These are phyloP conservation scores for Heimioporus sp. DNA, from an alignment of 768 basidiomycete genomes.

Conservation along the genomic window DNA sequence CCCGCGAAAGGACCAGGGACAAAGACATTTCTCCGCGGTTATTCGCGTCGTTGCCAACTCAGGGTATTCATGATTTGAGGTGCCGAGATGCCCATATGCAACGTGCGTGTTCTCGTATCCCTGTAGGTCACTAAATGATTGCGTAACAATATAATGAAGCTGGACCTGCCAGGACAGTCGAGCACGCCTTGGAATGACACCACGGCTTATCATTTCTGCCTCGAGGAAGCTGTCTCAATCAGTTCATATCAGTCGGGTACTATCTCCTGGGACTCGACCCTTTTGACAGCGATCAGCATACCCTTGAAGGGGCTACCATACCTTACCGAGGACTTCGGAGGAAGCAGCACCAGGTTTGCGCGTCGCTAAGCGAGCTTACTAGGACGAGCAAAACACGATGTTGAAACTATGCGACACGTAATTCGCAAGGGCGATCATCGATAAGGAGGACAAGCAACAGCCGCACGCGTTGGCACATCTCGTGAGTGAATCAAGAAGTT, in stretches of 20 bases:
- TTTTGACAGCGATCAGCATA: background rate
- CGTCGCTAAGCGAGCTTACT: no score
- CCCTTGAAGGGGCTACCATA: background rate
- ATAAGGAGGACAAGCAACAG: background rate
- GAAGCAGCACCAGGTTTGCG: background rate
- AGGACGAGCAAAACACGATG: background rate
- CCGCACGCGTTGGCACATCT: background rate
- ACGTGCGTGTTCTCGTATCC: background rate
- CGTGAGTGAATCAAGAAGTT: constrained; percentile 10
- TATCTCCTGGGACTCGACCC: background rate
- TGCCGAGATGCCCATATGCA: background rate
- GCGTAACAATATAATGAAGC: background rate
- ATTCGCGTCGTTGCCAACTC: constrained; percentile 3
- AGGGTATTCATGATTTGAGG: constrained; percentile 1
- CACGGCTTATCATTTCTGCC: constrained; percentile 1
- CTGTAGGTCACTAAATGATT: constrained; percentile 2
- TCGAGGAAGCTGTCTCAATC: constrained; percentile 2
- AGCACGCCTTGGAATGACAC: background rate
- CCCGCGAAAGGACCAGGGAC: background rate
- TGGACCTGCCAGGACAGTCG: background rate
- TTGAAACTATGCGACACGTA: background rate
- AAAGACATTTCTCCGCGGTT: constrained; percentile 13
- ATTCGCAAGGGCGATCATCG: background rate
- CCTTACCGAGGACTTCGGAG: constrained; percentile 6
- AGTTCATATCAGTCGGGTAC: constrained; percentile 7